Evolutionary conservation across 148 eudicot genomes (phyloP).

Genomic region (Chenopodium album): DNA sequence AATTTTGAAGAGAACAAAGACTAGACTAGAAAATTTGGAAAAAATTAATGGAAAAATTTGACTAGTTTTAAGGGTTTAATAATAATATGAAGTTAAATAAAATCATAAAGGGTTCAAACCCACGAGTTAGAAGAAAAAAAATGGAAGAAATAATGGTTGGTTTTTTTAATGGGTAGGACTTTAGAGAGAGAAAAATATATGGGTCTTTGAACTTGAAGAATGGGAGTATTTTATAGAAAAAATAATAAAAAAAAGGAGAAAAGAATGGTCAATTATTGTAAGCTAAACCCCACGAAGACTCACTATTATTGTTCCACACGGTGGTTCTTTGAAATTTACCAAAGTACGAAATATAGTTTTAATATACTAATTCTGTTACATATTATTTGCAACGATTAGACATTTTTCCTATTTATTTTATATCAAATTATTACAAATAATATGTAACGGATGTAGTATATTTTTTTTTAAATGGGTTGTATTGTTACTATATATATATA

Average conservation of each 20-base stretch:
- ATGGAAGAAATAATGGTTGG: background rate
- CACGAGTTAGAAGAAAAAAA: slow-evolving; percentile 4
- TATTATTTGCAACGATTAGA: too few species aligned
- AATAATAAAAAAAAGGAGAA: background rate
- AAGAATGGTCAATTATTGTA: slow-evolving; percentile 20
- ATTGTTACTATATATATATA: too few species aligned
- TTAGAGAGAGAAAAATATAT: background rate
- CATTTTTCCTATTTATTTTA: too few species aligned
- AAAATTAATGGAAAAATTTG: background rate
- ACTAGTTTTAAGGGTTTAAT: background rate
- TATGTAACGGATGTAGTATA: too few species aligned
- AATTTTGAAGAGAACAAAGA: slow-evolving; percentile 3
- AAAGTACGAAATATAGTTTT: background rate
- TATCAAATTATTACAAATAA: too few species aligned
- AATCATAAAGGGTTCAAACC: background rate
- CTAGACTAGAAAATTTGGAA: background rate
- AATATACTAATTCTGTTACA: too few species aligned
- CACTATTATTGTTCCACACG: background rate
- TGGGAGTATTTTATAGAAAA: background rate
- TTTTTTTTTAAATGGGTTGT: too few species aligned
- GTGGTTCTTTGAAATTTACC: slow-evolving; percentile 15
- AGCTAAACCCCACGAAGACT: background rate
- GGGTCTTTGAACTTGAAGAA: background rate
- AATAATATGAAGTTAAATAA: background rate
- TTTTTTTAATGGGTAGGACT: background rate